Conservation (phyloP, 257 asterid species). For the Forsythia viridissima region DNA sequence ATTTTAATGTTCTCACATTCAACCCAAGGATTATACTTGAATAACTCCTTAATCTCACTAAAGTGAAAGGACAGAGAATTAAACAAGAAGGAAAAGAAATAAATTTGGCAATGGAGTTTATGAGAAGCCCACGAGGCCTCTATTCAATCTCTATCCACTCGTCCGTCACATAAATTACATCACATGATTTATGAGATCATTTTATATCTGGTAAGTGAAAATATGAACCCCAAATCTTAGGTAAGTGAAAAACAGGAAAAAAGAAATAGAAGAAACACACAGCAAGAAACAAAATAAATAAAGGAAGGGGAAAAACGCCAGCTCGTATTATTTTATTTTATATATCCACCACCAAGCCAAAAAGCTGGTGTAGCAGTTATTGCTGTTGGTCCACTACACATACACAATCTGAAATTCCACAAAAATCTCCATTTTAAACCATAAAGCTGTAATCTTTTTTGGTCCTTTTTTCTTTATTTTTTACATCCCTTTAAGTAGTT, state of each 20-base stretch:
- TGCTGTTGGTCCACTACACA: constrained; percentile 19
- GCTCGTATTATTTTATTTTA: constrained; percentile 29
- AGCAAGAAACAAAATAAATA: not conserved
- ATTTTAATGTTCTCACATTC: no score
- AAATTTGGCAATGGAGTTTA: no score
- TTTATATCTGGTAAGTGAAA: not conserved
- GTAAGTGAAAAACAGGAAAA: not conserved
- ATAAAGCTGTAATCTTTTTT: constrained; percentile 28
- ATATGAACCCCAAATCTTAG: not conserved
- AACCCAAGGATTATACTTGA: no score
- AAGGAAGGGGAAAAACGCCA: not conserved
- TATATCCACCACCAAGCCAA: constrained; percentile 28
- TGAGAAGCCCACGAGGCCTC: no score
- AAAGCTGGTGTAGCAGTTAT: constrained; percentile 32
- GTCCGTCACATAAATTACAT: not conserved
- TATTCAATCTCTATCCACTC: not conserved
- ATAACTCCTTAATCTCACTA: no score
- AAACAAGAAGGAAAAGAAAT: no score
- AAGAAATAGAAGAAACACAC: not conserved
- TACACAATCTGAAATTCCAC: constrained; percentile 23
- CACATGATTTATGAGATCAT: constrained; percentile 1
- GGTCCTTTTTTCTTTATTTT: not conserved
- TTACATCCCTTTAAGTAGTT: constrained; percentile 6
- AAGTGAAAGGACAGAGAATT: no score
- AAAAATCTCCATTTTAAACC: constrained; percentile 7